Base-by-base conservation (phyloP, 768 basidiomycete species). In the Hortiboletus campestris region DNA sequence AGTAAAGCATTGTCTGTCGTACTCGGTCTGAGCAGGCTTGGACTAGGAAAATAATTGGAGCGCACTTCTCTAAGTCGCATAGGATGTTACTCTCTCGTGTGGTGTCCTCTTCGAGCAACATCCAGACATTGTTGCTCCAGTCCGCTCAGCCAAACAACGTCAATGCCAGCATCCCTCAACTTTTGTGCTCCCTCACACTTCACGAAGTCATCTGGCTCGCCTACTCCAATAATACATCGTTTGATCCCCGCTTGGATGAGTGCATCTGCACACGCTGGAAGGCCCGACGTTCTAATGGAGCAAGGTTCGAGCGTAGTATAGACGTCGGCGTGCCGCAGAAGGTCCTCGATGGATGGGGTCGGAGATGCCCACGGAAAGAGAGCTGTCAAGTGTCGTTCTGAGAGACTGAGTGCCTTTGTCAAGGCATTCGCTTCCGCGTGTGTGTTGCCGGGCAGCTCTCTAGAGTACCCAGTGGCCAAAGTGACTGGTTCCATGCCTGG, bases 281-380 rank as follows among this genome's bases (percentile, higher is more conserved):
- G 78, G 4, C 96, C 95, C 0, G 91, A 94, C 10, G 91, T 88
- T 55, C 97, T 78, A 34, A 90, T 72, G 6, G 94, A 96, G 68
- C 97, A 99, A 11, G 96, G 97, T 67, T 99, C 97, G 78, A 99
- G 82, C 0, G 97, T 98, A 1, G 95, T 96, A 67, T 97, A 98
- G 41, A 90, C 86, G 68, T 93, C 89, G 22, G 78, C 77, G 19
- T 73, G 57, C 40, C 89, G 71, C 28, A 95, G 65, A 14, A 83
- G 74, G 51, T 81, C 75, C 43, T 82, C 56, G 39, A 69, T 63
- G 22, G 73, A 53, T 1, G 75, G 68, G 12, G 72, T 57, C 1
- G 71, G 56, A 7, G 62, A 57, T 11, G 67, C 55, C 5, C 64
- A 61, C 2, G 81, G 74, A 41, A 84, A 77, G 35, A 82, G 66